phyloP scores from a whole-genome alignment of 108 stramenopile species.

The Chaetoceros muelleri region DNA sequence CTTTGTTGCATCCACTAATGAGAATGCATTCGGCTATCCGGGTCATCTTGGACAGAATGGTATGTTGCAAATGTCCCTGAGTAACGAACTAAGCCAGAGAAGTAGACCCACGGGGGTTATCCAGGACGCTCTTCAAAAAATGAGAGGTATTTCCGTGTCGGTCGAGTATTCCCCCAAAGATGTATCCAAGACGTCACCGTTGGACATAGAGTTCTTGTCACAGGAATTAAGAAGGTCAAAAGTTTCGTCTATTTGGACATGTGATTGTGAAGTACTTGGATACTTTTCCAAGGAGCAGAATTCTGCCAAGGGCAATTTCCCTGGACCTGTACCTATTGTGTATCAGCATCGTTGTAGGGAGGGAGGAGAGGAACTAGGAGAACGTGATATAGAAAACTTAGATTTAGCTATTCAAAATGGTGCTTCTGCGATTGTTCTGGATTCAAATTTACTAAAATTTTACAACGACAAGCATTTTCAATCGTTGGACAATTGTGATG shows the following conservation, averaged over 20 bases:
- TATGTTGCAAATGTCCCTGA: too few relatives aligned
- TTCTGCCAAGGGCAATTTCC: slow-evolving; percentile 29
- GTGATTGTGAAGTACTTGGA: slow-evolving; percentile 11
- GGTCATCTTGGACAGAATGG: too few relatives aligned
- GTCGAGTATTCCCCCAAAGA: background rate
- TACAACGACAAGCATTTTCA: too few relatives aligned
- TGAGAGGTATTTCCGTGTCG: background rate
- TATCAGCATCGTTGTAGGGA: background rate
- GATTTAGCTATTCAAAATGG: slow-evolving; percentile 24
- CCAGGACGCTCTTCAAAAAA: background rate
- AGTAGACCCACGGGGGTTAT: too few relatives aligned
- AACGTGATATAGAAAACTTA: slow-evolving; percentile 2
- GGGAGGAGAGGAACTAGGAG: background rate
- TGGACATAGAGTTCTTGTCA: slow-evolving; percentile 30
- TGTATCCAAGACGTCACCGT: background rate
- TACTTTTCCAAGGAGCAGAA: slow-evolving; percentile 24
- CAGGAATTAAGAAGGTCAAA: slow-evolving; percentile 48
- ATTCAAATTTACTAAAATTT: background rate
- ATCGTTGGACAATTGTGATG: background rate
- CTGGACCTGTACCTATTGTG: slow-evolving; percentile 30
- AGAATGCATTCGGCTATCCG: too few relatives aligned
- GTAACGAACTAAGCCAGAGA: too few relatives aligned
- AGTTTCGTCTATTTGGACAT: slow-evolving; percentile 25
- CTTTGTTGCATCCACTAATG: too few relatives aligned
- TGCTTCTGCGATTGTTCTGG: slow-evolving; percentile 21